A percentile compares a stretch with the other conserved stretches of the same genome.
phyloP scores from a whole-genome alignment of 305 asterid species.

The Solanum aculeatissimum region DNA sequence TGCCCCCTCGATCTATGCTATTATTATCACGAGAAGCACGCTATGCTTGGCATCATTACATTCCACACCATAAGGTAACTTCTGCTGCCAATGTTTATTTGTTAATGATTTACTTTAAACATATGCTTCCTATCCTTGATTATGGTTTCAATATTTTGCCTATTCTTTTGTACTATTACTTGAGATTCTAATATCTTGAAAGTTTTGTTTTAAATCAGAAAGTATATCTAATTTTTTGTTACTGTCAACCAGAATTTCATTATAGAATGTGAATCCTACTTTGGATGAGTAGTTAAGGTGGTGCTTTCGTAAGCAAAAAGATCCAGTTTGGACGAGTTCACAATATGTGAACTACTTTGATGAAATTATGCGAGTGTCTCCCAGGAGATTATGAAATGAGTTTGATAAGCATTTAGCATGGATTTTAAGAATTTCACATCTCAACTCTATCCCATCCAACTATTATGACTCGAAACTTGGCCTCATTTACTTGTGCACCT shows the following conservation, averaged over 20 bases:
- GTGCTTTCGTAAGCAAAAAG: not conserved
- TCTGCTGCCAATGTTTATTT: not conserved
- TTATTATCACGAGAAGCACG: slow-evolving; percentile 85
- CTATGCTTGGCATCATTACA: slow-evolving; percentile 97
- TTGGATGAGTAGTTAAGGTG: not conserved
- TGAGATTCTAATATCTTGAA: not conserved
- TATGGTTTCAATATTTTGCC: not conserved
- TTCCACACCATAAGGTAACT: slow-evolving; percentile 93
- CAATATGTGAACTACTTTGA: not conserved
- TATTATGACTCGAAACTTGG: not conserved
- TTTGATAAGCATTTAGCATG: not conserved
- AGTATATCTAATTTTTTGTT: not conserved
- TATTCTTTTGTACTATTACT: not conserved
- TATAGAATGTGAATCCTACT: not conserved
- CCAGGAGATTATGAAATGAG: not conserved
- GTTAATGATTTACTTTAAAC: not conserved
- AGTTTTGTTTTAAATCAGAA: not conserved
- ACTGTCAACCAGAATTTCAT: not conserved
- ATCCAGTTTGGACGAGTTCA: not conserved
- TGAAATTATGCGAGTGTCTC: not conserved
- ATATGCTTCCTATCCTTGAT: not conserved
- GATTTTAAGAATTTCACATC: not conserved
- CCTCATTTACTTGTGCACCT: not conserved
- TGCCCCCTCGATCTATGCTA: slow-evolving; percentile 85
- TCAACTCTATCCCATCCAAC: not conserved